These are phyloP conservation scores for Calocera cornea DNA, from an alignment of 768 basidiomycete genomes.

Conservation along the genomic window DNA sequence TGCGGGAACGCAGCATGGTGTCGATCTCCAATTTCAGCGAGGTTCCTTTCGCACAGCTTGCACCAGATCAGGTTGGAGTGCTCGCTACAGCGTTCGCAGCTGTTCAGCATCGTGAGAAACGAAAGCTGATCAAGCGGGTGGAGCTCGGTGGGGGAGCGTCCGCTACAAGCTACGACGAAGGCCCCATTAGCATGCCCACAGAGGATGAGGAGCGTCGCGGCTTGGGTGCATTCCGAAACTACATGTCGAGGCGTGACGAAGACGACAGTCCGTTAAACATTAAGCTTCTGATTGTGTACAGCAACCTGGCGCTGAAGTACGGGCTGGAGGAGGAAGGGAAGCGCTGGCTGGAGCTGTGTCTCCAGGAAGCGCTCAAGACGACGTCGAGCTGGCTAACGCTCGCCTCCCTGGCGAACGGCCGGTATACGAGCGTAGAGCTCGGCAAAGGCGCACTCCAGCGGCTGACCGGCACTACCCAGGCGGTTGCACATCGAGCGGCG, in stretches of 20 bases:
- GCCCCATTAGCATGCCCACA: not conserved
- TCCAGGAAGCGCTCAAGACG: not conserved
- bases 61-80: not conserved
- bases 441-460: not conserved
- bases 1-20: not conserved
- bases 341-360: not conserved
- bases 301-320: not conserved
- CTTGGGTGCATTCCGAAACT: not conserved
- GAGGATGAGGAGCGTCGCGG: not conserved
- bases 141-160: not conserved
- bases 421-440: not conserved
- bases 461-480: not conserved
- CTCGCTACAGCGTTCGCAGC: not conserved
- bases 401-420: not conserved
- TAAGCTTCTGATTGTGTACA: not conserved
- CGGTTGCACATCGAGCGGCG: not conserved
- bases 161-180: not conserved
- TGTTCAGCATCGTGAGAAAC: not conserved
- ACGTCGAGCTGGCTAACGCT: not conserved
- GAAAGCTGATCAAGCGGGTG: not conserved
- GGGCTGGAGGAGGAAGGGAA: not conserved
- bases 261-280: not conserved
- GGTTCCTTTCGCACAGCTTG: not conserved
- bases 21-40: not conserved
- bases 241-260: not conserved